Percentiles rank a stretch among this genome's conserved stretches.
phyloP scores from a whole-genome alignment of 805 yeast genomes.

The Torulaspora quercuum region DNA sequence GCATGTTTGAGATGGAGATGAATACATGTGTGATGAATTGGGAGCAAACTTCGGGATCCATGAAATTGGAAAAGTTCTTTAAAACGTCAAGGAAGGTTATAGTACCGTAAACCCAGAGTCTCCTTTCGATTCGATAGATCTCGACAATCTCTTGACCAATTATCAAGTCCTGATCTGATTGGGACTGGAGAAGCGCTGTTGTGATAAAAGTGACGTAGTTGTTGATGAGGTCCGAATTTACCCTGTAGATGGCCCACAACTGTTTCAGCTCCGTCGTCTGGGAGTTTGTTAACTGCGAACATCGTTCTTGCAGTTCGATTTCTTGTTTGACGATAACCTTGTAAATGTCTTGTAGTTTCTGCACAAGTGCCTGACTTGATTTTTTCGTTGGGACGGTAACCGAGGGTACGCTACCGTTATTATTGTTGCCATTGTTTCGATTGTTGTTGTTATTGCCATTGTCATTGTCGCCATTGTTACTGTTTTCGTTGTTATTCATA shows the following conservation, averaged over 20 bases:
- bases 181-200: slow-evolving; percentile 69
- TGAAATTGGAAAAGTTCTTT: slow-evolving; percentile 68
- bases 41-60: slow-evolving; percentile 74
- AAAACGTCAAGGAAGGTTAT: slow-evolving; percentile 75
- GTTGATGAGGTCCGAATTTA: slow-evolving; percentile 61
- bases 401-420: slow-evolving; percentile 23
- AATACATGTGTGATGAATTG: slow-evolving; percentile 73
- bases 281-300: slow-evolving; percentile 55
- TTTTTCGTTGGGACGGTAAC: slow-evolving; percentile 23
- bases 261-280: slow-evolving; percentile 58
- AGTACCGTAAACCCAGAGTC: slow-evolving; percentile 84
- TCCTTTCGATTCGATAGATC: slow-evolving; percentile 69
- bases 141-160: slow-evolving; percentile 71
- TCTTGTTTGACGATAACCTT: slow-evolving; percentile 65
- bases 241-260: slow-evolving; percentile 68
- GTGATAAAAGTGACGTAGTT: slow-evolving; percentile 69
- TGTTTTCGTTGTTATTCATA: slow-evolving; percentile 10
- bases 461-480: slow-evolving; percentile 12
- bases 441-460: slow-evolving; percentile 19
- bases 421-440: slow-evolving; percentile 24
- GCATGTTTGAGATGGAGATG: slow-evolving; percentile 44
- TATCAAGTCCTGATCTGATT: slow-evolving; percentile 42
- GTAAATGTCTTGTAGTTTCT: slow-evolving; percentile 71
- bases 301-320: slow-evolving; percentile 65
- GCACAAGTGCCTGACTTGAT: slow-evolving; percentile 51